phyloP scores from a whole-genome alignment of 2,329 filamentous ascomycete species.

The Nemania bipapillata region DNA sequence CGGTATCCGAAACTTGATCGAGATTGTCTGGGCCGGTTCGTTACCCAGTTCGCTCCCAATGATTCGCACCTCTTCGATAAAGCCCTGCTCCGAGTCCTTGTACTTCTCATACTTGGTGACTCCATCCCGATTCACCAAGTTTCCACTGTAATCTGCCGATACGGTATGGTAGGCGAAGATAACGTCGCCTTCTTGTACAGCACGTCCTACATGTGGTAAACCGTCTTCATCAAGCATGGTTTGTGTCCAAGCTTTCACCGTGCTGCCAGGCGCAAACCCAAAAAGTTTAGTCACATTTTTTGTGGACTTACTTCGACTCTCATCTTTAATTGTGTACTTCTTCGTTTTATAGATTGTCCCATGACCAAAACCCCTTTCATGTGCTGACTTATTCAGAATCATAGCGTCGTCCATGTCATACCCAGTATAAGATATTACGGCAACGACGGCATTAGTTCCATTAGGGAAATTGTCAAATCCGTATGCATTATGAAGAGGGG shows the following conservation, averaged over 20 bases:
- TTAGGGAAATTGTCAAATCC: slow-evolving; percentile 98
- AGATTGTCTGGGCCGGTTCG: slow-evolving; percentile 86
- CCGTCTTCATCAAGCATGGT: slow-evolving; percentile 86
- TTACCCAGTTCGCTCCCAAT: slow-evolving; percentile 85
- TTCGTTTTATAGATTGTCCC: slow-evolving; percentile 99
- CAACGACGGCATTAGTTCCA: slow-evolving; percentile 92
- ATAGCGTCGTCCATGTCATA: slow-evolving; percentile 99
- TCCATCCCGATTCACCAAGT: slow-evolving; percentile 85
- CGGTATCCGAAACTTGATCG: slow-evolving; percentile 91
- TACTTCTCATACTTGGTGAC: slow-evolving; percentile 91
- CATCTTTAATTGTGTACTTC: slow-evolving; percentile 85
- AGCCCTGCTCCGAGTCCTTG: slow-evolving; percentile 89
- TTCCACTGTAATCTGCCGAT: slow-evolving; percentile 78
- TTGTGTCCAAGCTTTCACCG: slow-evolving; percentile 76
- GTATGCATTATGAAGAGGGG: slow-evolving; percentile 93
- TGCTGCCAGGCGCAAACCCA: slow-evolving; percentile 83
- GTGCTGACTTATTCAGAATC: slow-evolving; percentile 97
- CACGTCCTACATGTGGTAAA: slow-evolving; percentile 80
- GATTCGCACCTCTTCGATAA: slow-evolving; percentile 90
- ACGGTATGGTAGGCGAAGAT: slow-evolving; percentile 92
- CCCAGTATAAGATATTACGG: slow-evolving; percentile 97
- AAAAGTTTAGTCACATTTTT: slow-evolving; percentile 84
- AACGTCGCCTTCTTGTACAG: slow-evolving; percentile 82
- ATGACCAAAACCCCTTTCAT: slow-evolving; percentile 94
- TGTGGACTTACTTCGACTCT: slow-evolving; percentile 72